Evolutionary conservation across 169 alveolate genomes (phyloP), one percentile per base, ranked within the genome.

Genomic region (Eimeria falciformis): DNA sequence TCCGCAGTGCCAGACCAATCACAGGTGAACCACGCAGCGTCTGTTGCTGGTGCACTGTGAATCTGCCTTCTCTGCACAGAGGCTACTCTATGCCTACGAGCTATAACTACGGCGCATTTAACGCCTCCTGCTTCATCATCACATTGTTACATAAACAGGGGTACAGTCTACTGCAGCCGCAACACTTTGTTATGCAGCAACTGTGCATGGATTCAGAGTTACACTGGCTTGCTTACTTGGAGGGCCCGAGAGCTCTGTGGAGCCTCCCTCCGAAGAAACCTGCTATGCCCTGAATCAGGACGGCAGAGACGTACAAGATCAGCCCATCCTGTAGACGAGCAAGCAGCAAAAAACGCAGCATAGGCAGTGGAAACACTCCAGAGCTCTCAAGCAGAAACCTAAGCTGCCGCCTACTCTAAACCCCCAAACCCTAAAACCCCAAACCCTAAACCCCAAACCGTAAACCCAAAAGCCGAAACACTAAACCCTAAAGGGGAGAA

Each of bases 181-280:
- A 33, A 33, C 40, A 33, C 40, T 33, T 33, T 33, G 0, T 0
- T 2, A 33, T 33, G 40, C 40, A 33, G 40, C 40, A 33, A 33
- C 40, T 33, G 40, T 33, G 2, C 40, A 2, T 33, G 40, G 40
- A 0, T 33, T 33, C 40, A 33, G 0, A 33, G 40, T 33, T 33
- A 33, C 40, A 33, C 40, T 33, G 40, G 40, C 40, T n/a, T 2
- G 55, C 89, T 2, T 45, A 79, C 89, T 79, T 79, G 9, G 89
- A 50, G 33, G 91, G 81, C 29, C 91, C 91, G 7, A 62, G 71
- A 12, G 50, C 82, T 53, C 68, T 58, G 40, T 84, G 82, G 9
- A 84, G 91, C 40, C 81, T 84, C 21, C 91, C 91, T 7, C 91
- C 91, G 14, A 84, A 66, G 71, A 84, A 84, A 17, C 83, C 83